Conservation (phyloP, 768 basidiomycete species). For the Tricholoma sp. region DNA sequence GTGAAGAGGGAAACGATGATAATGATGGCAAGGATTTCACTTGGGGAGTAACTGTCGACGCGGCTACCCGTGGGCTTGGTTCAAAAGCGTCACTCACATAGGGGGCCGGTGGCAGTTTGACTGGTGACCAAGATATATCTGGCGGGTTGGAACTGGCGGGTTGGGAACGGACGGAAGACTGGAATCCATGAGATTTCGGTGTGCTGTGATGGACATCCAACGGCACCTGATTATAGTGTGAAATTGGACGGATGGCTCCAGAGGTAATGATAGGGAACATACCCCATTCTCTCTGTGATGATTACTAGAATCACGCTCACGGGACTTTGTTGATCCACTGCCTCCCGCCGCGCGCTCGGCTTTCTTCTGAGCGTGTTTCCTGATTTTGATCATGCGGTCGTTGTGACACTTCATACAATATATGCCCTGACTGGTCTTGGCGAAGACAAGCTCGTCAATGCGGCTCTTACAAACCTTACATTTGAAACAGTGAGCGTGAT, state of each 20-base stretch:
- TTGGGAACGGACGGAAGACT: constrained; percentile 7
- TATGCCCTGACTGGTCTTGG: constrained; percentile 96
- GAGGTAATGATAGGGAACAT: constrained; percentile 17
- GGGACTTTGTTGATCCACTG: constrained; percentile 36
- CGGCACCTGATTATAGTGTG: constrained; percentile 8
- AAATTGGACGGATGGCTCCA: not conserved
- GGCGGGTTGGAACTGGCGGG: constrained; percentile 19
- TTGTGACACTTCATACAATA: constrained; percentile 99
- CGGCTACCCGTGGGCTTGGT: constrained; percentile 14
- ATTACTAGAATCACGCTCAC: constrained; percentile 35
- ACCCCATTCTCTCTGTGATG: constrained; percentile 39
- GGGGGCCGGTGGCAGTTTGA: constrained; percentile 25
- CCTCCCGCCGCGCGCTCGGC: constrained; percentile 46
- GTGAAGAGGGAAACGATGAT: constrained; percentile 23
- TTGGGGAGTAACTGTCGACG: constrained; percentile 12
- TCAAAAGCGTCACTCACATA: constrained; percentile 36
- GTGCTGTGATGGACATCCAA: constrained; percentile 7
- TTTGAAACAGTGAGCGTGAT: constrained; percentile 98
- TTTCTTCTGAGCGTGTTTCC: constrained; percentile 87
- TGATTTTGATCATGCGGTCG: constrained; percentile 90
- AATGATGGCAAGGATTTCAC: constrained; percentile 8
- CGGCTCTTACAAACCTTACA: constrained; percentile 92
- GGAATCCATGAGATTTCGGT: constrained; percentile 1
- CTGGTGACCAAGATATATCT: constrained; percentile 13
- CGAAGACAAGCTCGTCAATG: constrained; percentile 97